Conservation (phyloP, 2,329 filamentous ascomycete genomes). For the Lachnellula hyalina region DNA sequence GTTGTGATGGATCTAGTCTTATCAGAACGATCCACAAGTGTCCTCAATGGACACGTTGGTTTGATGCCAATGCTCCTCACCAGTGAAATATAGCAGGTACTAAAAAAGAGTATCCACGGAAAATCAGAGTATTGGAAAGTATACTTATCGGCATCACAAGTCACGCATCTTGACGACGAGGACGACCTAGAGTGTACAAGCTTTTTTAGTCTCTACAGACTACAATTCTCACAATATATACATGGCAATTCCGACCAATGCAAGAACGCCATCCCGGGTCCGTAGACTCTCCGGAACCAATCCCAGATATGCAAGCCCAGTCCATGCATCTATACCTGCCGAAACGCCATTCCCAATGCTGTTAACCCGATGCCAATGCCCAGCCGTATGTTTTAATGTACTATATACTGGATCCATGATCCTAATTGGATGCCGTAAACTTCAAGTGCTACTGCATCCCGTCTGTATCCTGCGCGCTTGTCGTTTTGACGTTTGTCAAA, state of each 20-base stretch:
- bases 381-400: not conserved
- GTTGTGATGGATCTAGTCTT: no score
- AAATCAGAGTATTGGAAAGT: no score
- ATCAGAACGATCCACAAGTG: no score
- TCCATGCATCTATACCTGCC: not conserved
- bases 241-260: not conserved
- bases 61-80: no score
- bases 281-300: conserved; percentile 21
- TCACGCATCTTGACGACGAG: not conserved
- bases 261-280: conserved; percentile 14
- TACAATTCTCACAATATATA: not conserved
- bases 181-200: not conserved
- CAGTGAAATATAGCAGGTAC: no score
- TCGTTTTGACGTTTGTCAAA: not conserved
- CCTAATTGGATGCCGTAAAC: not conserved
- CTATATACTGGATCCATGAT: not conserved
- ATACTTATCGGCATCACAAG: not conserved
- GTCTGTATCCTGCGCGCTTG: not conserved
- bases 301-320: not conserved
- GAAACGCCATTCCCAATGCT: conserved; percentile 6
- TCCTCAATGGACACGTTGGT: no score
- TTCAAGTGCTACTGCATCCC: not conserved
- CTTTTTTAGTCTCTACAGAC: not conserved
- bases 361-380: conserved; percentile 9
- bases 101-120: no score